Percentiles rank a stretch among this genome's conserved stretches.
Evolutionary conservation across 306 rosid species (phyloP).

Genomic region (Sechiopsis laciniata): DNA sequence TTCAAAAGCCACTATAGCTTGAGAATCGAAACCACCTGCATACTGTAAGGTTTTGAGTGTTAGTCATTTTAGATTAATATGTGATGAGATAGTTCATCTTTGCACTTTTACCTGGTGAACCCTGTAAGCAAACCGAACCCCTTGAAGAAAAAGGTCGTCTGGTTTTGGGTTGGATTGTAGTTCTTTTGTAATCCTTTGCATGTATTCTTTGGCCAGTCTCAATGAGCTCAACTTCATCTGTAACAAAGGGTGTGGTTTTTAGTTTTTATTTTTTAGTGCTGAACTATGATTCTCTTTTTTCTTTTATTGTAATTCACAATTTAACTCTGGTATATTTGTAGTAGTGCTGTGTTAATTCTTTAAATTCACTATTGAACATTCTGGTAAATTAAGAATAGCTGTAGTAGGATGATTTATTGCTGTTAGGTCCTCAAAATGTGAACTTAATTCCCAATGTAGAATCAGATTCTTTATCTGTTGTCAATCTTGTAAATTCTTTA

Average conservation of each 20-base stretch:
- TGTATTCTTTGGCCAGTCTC: conserved; percentile 60
- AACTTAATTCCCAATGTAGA: no score
- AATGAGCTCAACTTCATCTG: conserved; percentile 77
- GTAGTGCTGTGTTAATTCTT: no score
- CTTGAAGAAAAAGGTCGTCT: conserved; percentile 60
- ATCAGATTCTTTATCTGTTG: no score
- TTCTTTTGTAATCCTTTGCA: conserved; percentile 55
- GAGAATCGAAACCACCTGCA: conserved; percentile 88
- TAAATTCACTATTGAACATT: no score
- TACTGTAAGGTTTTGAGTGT: conserved; percentile 42
- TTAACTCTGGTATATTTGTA: no score
- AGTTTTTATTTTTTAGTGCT: no score
- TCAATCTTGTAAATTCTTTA: no score
- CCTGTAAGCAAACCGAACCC: conserved; percentile 71
- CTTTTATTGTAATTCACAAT: no score
- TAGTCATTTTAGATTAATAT: conserved; percentile 17
- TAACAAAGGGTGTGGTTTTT: neutral
- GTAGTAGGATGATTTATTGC: no score
- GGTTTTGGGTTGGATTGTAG: conserved; percentile 29
- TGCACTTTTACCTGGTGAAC: conserved; percentile 65
- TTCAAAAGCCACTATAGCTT: conserved; percentile 47
- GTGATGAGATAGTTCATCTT: neutral
- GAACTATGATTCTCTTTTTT: no score
- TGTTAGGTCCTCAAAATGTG: no score
- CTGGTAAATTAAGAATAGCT: no score